Percentiles rank a stretch among this genome's conserved stretches.
phyloP scores from a whole-genome alignment of 495 filamentous ascomycete genomes.

The Penicillium goetzii region DNA sequence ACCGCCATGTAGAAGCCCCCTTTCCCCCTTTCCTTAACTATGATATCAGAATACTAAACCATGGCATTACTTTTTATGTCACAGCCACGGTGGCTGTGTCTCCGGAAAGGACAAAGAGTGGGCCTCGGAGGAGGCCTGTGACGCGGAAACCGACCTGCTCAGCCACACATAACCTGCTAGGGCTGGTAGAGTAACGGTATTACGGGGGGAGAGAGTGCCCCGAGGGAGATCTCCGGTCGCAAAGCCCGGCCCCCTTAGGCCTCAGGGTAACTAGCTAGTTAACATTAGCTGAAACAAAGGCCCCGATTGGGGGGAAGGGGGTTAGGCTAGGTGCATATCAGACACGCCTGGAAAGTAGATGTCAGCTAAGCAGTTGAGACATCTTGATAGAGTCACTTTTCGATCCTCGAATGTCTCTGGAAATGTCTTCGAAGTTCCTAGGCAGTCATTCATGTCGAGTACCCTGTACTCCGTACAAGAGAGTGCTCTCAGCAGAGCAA shows the following conservation, averaged over 20 bases:
- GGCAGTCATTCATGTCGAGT: not conserved
- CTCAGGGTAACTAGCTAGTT: not conserved
- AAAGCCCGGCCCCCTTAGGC: not conserved
- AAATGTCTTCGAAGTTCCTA: not conserved
- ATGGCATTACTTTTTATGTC: constrained; percentile 10
- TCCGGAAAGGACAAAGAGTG: constrained; percentile 15
- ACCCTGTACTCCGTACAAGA: not conserved
- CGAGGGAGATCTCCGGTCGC: constrained; percentile 5
- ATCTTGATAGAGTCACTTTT: not conserved
- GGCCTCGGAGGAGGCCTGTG: constrained; percentile 20
- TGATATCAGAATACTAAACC: constrained; percentile 28
- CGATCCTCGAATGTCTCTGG: not conserved
- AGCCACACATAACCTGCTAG: constrained; percentile 32
- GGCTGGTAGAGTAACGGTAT: constrained; percentile 27
- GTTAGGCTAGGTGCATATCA: constrained; percentile 3
- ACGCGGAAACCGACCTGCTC: constrained; percentile 26
- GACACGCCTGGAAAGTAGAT: not conserved
- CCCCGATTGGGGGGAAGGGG: constrained; percentile 7
- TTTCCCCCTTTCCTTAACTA: constrained; percentile 10
- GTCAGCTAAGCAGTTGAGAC: not conserved
- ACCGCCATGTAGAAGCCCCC: not conserved
- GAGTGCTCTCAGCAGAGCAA: not conserved
- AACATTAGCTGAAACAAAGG: constrained; percentile 3
- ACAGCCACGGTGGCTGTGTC: constrained; percentile 36
- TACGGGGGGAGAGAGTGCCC: constrained; percentile 4